A percentile compares a stretch with the other conserved stretches of the same genome.
These are phyloP conservation scores for Xerocomus brunneocitrinus DNA, from an alignment of 768 basidiomycete species.

Conservation along the genomic window DNA sequence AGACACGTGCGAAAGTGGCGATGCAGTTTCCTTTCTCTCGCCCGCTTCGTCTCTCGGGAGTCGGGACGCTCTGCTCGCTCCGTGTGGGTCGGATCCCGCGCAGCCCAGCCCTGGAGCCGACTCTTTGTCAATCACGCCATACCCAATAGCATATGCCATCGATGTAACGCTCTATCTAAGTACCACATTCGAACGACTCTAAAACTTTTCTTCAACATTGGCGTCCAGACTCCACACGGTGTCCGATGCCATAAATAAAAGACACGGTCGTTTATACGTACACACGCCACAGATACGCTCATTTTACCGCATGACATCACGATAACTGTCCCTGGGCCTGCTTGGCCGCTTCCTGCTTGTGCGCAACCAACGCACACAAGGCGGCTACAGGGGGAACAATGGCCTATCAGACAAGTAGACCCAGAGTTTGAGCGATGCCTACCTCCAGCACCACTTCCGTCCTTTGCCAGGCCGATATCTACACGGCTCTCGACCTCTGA, in stretches of 20 bases:
- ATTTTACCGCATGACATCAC: slow-evolving; percentile 6
- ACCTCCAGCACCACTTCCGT: slow-evolving; percentile 98
- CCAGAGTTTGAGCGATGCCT: background rate
- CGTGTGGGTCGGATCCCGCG: no score
- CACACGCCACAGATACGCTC: slow-evolving; percentile 1
- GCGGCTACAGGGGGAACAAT: slow-evolving; percentile 52
- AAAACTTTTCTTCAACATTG: background rate
- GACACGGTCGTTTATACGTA: slow-evolving; percentile 9
- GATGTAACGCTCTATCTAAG: no score
- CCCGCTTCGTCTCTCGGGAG: no score
- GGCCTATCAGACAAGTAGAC: background rate
- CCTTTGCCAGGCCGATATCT: slow-evolving; percentile 90
- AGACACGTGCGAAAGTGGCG: no score
- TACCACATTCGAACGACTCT: no score
- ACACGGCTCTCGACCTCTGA: slow-evolving; percentile 74
- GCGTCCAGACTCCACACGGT: background rate
- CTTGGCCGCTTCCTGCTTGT: slow-evolving; percentile 20
- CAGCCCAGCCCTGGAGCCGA: no score
- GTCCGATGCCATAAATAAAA: background rate
- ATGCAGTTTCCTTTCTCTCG: no score
- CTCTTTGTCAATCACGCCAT: no score
- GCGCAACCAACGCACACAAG: slow-evolving; percentile 62
- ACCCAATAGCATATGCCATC: no score
- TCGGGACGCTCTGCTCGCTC: no score
- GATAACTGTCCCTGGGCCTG: slow-evolving; percentile 9